Conservation (phyloP, 2,329 filamentous ascomycete species). For the Fusarium sororula region DNA sequence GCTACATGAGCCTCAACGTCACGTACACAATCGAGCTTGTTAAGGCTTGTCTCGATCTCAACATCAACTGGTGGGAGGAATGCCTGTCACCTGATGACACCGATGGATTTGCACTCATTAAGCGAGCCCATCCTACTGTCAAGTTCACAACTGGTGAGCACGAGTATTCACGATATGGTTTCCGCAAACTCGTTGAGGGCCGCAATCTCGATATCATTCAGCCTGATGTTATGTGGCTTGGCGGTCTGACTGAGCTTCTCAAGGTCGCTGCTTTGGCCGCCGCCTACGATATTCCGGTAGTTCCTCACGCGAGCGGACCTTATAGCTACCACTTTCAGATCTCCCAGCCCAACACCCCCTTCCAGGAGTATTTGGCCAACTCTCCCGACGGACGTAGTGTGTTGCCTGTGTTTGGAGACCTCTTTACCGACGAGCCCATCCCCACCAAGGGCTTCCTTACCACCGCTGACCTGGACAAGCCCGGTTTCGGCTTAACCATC, state of each 20-base stretch:
- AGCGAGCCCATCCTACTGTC: conserved; percentile 86
- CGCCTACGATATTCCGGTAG: conserved; percentile 93
- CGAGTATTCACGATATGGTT: conserved; percentile 93
- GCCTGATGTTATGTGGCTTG: conserved; percentile 97
- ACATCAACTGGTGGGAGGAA: conserved; percentile 99
- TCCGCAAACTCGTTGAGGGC: conserved; percentile 91
- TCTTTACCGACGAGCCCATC: conserved; percentile 92
- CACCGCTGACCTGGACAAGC: conserved; percentile 82
- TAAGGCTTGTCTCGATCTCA: conserved; percentile 81
- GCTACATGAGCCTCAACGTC: conserved; percentile 96
- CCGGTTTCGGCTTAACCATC: conserved; percentile 88
- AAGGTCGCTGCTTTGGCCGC: conserved; percentile 89
- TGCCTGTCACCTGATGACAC: conserved; percentile 91
- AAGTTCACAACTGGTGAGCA: conserved; percentile 98
- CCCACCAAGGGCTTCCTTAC: conserved; percentile 84
- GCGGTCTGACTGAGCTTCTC: conserved; percentile 89
- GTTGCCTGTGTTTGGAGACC: conserved; percentile 88
- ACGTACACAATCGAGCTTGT: conserved; percentile 92
- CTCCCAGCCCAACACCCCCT: conserved; percentile 90
- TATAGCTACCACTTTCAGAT: conserved; percentile 98
- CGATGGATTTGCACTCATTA: conserved; percentile 89
- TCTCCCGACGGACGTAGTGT: conserved; percentile 91
- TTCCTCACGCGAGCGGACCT: conserved; percentile 92
- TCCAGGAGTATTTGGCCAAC: conserved; percentile 96
- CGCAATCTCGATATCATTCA: conserved; percentile 94